Evolutionary conservation across 2,329 filamentous ascomycete species (phyloP).

Genomic region (Fusarium lyarnte): DNA sequence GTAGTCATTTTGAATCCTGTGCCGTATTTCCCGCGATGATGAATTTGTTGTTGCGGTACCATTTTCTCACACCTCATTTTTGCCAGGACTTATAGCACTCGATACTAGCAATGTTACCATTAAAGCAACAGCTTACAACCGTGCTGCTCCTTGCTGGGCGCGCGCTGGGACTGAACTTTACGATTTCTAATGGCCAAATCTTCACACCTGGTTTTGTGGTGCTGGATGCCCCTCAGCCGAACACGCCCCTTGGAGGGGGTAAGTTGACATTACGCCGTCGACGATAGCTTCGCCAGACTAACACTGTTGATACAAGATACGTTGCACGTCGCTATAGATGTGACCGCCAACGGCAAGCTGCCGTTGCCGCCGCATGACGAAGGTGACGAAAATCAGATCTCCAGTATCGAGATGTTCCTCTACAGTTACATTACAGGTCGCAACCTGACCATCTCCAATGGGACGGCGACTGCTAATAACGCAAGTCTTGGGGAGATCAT

Average conservation of each 20-base stretch:
- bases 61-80: neutral
- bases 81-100: neutral
- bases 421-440: slow-evolving; percentile 69
- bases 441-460: slow-evolving; percentile 76
- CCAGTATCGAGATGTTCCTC: slow-evolving; percentile 74
- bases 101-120: slow-evolving; percentile 15
- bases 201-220: slow-evolving; percentile 75
- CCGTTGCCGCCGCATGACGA: slow-evolving; percentile 64
- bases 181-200: slow-evolving; percentile 71
- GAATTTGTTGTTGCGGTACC: neutral
- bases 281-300: neutral
- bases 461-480: slow-evolving; percentile 61
- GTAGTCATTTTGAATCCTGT: neutral
- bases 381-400: slow-evolving; percentile 65
- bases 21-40: neutral
- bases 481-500: slow-evolving; percentile 67
- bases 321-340: slow-evolving; percentile 73
- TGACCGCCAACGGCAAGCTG: slow-evolving; percentile 72
- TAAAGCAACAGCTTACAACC: slow-evolving; percentile 3
- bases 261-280: slow-evolving; percentile 41
- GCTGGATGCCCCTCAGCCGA: slow-evolving; percentile 72
- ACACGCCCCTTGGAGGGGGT: slow-evolving; percentile 72
- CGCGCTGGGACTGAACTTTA: slow-evolving; percentile 58
- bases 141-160: slow-evolving; percentile 39
- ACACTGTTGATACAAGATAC: slow-evolving; percentile 49